These are phyloP conservation scores for Phytophthora fragariaefolia DNA, from an alignment of 352 stramenopile species.

Conservation along the genomic window DNA sequence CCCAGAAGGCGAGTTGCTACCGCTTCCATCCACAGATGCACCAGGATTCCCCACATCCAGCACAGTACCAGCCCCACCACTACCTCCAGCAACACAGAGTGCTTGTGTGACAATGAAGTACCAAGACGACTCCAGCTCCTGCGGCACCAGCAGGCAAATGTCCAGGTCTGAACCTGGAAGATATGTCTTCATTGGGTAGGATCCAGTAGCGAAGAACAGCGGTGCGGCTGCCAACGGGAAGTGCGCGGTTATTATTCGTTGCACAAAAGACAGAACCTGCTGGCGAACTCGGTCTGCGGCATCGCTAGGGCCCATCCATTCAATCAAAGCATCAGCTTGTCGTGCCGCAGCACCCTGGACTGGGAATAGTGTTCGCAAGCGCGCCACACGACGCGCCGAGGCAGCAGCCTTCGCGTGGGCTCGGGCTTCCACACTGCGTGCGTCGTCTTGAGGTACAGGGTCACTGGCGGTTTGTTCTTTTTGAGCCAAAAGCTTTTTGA, in stretches of 20 bases:
- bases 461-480: constrained; percentile 12
- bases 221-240: constrained; percentile 52
- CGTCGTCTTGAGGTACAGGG: constrained; percentile 14
- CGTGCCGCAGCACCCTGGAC: constrained; percentile 34
- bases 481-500: constrained; percentile 51
- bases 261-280: constrained; percentile 72
- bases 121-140: constrained; percentile 86
- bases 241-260: constrained; percentile 63
- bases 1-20: constrained; percentile 25
- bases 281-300: constrained; percentile 71
- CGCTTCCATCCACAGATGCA: constrained; percentile 23
- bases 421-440: constrained; percentile 8
- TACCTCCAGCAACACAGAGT: constrained; percentile 70
- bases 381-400: constrained; percentile 25
- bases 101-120: constrained; percentile 87
- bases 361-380: constrained; percentile 49
- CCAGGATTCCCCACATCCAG: constrained; percentile 30
- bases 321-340: constrained; percentile 55
- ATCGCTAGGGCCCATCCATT: constrained; percentile 69
- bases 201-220: constrained; percentile 79
- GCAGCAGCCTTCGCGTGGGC: constrained; percentile 31
- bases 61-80: constrained; percentile 38
- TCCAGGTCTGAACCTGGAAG: constrained; percentile 88
- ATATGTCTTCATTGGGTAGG: constrained; percentile 92
- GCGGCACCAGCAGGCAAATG: constrained; percentile 81